Percentiles rank a stretch among this genome's conserved stretches.
phyloP scores from a whole-genome alignment of 1,284 basidiomycete genomes.

The Trichosporon asahii region DNA sequence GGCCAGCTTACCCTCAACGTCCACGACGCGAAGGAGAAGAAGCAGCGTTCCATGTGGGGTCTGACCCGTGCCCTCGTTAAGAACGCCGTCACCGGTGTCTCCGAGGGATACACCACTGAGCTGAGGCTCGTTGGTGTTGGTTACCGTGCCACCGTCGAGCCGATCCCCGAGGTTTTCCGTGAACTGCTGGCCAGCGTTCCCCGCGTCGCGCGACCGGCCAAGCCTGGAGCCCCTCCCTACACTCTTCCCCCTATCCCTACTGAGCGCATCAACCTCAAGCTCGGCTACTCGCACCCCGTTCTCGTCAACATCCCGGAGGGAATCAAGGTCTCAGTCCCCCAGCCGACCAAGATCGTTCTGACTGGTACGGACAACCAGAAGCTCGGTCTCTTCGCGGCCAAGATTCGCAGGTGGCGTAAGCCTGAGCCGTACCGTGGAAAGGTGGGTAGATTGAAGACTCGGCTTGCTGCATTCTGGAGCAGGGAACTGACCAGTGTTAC shows the following conservation, averaged over 20 bases:
- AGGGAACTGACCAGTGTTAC: neutral
- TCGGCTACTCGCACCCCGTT: slow-evolving; percentile 87
- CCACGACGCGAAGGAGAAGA: slow-evolving; percentile 66
- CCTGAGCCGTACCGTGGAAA: slow-evolving; percentile 98
- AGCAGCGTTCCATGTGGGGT: slow-evolving; percentile 88
- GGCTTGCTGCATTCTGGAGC: neutral
- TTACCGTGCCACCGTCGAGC: slow-evolving; percentile 82
- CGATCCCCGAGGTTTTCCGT: slow-evolving; percentile 61
- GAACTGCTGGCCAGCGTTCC: slow-evolving; percentile 38
- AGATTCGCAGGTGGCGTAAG: slow-evolving; percentile 75
- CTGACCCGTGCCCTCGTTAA: slow-evolving; percentile 80
- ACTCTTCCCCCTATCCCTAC: slow-evolving; percentile 30
- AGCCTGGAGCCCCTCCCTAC: slow-evolving; percentile 28
- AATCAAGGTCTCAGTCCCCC: slow-evolving; percentile 61
- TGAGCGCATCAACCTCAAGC: slow-evolving; percentile 69
- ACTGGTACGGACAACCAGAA: slow-evolving; percentile 58
- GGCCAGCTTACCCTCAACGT: slow-evolving; percentile 58
- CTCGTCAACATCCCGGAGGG: slow-evolving; percentile 74
- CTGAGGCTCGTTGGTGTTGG: slow-evolving; percentile 92
- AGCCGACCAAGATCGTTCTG: slow-evolving; percentile 56
- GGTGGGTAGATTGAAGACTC: slow-evolving; percentile 56
- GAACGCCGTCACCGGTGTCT: slow-evolving; percentile 88
- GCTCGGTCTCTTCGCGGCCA: slow-evolving; percentile 82
- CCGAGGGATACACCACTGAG: slow-evolving; percentile 76
- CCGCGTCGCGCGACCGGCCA: slow-evolving; percentile 16